Evolutionary conservation across 441 rosid genomes (phyloP).

Genomic region (Viola pubescens): DNA sequence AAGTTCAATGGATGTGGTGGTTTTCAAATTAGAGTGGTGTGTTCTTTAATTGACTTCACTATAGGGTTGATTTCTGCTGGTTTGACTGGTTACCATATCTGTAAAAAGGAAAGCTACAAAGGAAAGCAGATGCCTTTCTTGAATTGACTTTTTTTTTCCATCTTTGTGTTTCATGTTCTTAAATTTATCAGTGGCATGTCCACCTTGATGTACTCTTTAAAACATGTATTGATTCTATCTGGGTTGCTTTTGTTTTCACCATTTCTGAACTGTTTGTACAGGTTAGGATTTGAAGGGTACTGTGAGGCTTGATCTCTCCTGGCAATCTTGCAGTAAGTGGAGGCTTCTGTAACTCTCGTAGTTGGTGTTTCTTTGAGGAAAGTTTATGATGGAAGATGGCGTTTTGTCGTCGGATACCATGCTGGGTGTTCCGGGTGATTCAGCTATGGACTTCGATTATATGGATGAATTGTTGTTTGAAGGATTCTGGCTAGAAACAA

Average conservation of each 20-base stretch:
- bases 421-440: conserved; percentile 26
- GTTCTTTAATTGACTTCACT: conserved; percentile 20
- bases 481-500: conserved; percentile 86
- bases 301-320: conserved; percentile 9
- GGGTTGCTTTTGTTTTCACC: conserved; percentile 4
- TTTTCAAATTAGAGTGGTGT: conserved; percentile 22
- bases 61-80: conserved; percentile 10
- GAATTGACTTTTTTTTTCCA: neutral
- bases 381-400: conserved; percentile 47
- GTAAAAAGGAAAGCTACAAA: neutral
- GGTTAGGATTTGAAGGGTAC: conserved; percentile 19
- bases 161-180: neutral
- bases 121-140: neutral
- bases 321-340: conserved; percentile 6
- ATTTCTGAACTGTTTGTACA: conserved; percentile 10
- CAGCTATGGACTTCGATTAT: conserved; percentile 55
- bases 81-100: conserved; percentile 8
- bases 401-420: conserved; percentile 33
- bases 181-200: neutral
- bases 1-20: conserved; percentile 16
- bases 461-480: conserved; percentile 71
- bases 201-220: neutral
- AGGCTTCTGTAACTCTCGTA: neutral
- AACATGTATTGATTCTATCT: conserved; percentile 15
- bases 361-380: conserved; percentile 8